A percentile compares a stretch with the other conserved stretches of the same genome.
Conservation (phyloP, 1,284 basidiomycete species). For the Butyriboletus appendiculatus region DNA sequence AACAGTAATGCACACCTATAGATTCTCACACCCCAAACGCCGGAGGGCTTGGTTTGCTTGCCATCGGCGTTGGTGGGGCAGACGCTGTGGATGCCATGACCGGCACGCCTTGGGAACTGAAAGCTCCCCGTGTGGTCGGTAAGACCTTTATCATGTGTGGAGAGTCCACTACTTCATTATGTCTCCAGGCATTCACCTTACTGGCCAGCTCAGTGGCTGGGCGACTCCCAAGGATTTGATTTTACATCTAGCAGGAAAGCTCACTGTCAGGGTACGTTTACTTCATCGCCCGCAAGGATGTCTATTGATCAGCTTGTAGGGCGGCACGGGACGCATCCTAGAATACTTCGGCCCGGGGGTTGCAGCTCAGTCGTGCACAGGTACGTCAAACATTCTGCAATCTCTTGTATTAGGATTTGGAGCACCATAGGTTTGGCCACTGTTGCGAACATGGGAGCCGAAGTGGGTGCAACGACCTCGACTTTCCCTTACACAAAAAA, state of each 20-base stretch:
- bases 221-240: constrained; percentile 97
- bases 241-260: constrained; percentile 89
- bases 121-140: constrained; percentile 91
- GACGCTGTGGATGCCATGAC: constrained; percentile 99
- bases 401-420: not conserved
- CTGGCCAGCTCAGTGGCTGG: constrained; percentile 89
- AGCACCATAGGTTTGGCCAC: constrained; percentile 75
- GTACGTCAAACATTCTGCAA: constrained; percentile 38
- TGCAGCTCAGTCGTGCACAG: constrained; percentile 89
- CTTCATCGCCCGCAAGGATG: not conserved
- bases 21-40: constrained; percentile 99
- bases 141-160: constrained; percentile 20
- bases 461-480: constrained; percentile 98
- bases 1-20: constrained; percentile 31
- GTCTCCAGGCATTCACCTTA: constrained; percentile 73
- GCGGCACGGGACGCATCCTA: constrained; percentile 91
- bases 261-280: constrained; percentile 83
- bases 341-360: constrained; percentile 99
- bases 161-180: not conserved
- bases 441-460: constrained; percentile 98
- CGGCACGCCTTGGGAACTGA: constrained; percentile 97
- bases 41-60: constrained; percentile 96
- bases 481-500: constrained; percentile 94
- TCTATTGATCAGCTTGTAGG: constrained; percentile 10
- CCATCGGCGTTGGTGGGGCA: constrained; percentile 98